Base-by-base conservation (phyloP, 441 rosid genomes). In the Populus hybrid region DNA sequence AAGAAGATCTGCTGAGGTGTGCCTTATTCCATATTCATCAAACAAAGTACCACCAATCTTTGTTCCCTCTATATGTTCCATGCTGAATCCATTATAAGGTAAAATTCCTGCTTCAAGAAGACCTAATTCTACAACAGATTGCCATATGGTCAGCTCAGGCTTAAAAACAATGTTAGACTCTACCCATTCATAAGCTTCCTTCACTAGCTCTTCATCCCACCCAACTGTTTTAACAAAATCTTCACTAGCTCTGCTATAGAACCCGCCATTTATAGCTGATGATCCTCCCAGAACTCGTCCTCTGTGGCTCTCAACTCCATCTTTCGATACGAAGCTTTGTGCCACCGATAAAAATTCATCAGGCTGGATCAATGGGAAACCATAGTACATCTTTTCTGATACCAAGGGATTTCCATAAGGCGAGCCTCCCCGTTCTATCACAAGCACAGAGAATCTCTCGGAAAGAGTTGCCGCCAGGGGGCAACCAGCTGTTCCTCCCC, bases 251-350 rank as follows among this genome's bases (percentile, higher is more conserved):
- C 94, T 82, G 77, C 94, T 89, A 74, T 90, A 94, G 66, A 92
- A 91, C 9, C 93, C 96, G 0, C 94, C 95, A 74, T 90, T 90
- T 77, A 93, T 90, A 9, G 94, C 91, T 0, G 91, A 87, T 0
- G 93, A 90, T 74, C 99, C 97, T n/a, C 97, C 91, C 16, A 93
- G 91, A 30, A 93, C 91, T 20, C 93, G 79, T 67, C 94, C 93
- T 85, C 92, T 89, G 61, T 67, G 80, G 75, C 77, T 88, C 20
- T 16, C 46, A 50, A 92, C 86, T 63, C 95, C 95, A 32, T 93
- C 93, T 70, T 67, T 70, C 14, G 94, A 87, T 63, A 81, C 77
- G 76, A 92, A 92, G 76, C 86, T 86, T 69, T 91, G 97, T 3
- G 95, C 93, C 30, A 85, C 82, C 0, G 93, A 92, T 18, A 89